A percentile compares a stretch with the other conserved stretches of the same genome.
Evolutionary conservation across 2,329 filamentous ascomycete species (phyloP).

Genomic region (Berkeleyomyces rouxiae): DNA sequence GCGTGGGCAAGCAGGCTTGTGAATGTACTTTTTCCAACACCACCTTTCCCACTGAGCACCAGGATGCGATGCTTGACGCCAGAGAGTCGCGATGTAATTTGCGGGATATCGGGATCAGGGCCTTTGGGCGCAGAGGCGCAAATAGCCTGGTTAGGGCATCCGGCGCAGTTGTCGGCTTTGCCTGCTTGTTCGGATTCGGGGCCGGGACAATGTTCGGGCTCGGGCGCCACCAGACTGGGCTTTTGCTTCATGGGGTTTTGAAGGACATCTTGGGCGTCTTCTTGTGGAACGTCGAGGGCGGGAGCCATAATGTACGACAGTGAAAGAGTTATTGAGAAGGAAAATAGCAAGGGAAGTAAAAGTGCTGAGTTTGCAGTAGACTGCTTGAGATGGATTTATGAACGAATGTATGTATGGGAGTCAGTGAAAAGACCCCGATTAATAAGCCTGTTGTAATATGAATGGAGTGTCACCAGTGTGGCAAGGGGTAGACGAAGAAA

Average conservation of each 20-base stretch:
- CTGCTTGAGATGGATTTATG: no score
- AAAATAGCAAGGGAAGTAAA: neutral
- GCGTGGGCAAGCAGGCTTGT: slow-evolving; percentile 76
- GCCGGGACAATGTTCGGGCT: slow-evolving; percentile 92
- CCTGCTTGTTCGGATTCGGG: slow-evolving; percentile 61
- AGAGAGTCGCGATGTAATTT: slow-evolving; percentile 69
- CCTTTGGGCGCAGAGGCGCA: slow-evolving; percentile 91
- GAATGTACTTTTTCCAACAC: slow-evolving; percentile 92
- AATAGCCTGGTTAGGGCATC: slow-evolving; percentile 89
- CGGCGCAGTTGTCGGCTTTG: slow-evolving; percentile 68
- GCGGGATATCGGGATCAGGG: slow-evolving; percentile 80
- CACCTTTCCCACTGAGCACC: slow-evolving; percentile 84
- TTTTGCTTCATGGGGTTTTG: slow-evolving; percentile 54
- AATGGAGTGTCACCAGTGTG: no score
- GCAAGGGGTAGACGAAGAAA: no score
- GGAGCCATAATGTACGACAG: slow-evolving; percentile 50
- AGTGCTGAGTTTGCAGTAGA: neutral
- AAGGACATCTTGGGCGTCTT: slow-evolving; percentile 50
- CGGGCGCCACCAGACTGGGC: slow-evolving; percentile 77
- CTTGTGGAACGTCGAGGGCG: slow-evolving; percentile 47
- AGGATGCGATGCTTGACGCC: slow-evolving; percentile 83
- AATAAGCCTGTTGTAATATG: no score
- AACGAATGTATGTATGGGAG: neutral
- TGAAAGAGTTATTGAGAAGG: neutral
- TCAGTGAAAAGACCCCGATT: no score